Base-by-base conservation (phyloP, 2,329 filamentous ascomycete genomes). In the Aureobasidium mangrovei region DNA sequence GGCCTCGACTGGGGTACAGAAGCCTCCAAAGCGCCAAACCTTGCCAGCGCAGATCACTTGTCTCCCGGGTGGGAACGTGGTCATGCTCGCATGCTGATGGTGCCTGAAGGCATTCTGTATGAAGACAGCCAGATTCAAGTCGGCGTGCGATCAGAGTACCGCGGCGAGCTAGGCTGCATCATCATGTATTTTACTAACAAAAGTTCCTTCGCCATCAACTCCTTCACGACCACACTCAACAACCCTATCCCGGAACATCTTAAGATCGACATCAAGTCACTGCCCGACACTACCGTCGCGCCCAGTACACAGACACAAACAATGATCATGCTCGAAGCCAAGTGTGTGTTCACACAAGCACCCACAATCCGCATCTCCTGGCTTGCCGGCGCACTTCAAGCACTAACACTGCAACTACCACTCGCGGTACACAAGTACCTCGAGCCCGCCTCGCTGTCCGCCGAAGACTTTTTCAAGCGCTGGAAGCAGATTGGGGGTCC, bases 161-260 rank as follows among this genome's bases (percentile, higher is more conserved):
- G 93, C 57, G 88, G 85, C n/a, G 88, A 95, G 66, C 85, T 96
- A 74, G 93, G 93, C 40, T 95, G 93, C 64, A 75, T 98, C 58
- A 97, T 98, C 63, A 74, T 95, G 49, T 98, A 97, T 70, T 95
- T 97, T 69, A 87, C 84, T 58, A 98, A 98, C 76, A 95, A 95
- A 73, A 90, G 89, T 0, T 84, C 88, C 0, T 55, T 56, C 42
- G 74, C 86, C 0, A 86, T 98, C 63, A 86, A 83, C 53, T 95
- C 91, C 0, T 95, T 98, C 67, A 98, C 93, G 0, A 97, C 93
- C 0, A 97, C 93, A 0, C 94, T 91, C 0, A 74, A 97, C 45
- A 91, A 97, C 67, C 74, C 72, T 18, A 75, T 78, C 0, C 66
- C 77, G 0, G 85, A 90, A 54, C 77, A 79, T 54, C 71, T 98